Conservation (phyloP, 768 basidiomycete species). For the Amanita exitialis region DNA sequence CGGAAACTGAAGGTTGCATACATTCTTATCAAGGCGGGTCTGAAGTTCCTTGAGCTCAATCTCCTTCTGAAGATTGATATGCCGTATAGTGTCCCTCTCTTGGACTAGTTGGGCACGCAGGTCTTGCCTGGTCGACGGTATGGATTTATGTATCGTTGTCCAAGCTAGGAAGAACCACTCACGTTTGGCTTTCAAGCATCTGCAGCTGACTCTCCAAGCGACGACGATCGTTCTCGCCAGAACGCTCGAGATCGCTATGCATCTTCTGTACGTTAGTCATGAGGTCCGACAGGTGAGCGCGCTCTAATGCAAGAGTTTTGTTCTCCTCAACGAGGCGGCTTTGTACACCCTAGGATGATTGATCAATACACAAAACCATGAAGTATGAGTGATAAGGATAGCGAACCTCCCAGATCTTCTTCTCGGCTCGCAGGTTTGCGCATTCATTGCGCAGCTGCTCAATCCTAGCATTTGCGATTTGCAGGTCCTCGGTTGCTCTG, state of each 20-base stretch:
- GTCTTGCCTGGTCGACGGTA: conserved; percentile 47
- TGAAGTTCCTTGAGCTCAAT: conserved; percentile 73
- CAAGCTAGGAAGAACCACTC: conserved; percentile 13
- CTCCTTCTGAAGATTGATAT: conserved; percentile 70
- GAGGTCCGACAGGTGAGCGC: conserved; percentile 77
- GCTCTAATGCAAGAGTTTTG: conserved; percentile 65
- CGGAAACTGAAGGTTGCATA: conserved; percentile 22
- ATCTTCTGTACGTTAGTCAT: conserved; percentile 87
- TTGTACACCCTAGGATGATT: conserved; percentile 58
- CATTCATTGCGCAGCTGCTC: conserved; percentile 80
- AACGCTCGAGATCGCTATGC: conserved; percentile 79
- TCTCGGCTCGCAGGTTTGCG: conserved; percentile 87
- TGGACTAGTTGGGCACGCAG: conserved; percentile 56
- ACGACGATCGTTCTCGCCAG: conserved; percentile 72
- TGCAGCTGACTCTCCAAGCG: conserved; percentile 75
- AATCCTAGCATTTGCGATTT: conserved; percentile 43
- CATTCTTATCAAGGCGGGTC: conserved; percentile 57
- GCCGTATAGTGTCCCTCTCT: conserved; percentile 69
- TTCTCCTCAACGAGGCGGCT: conserved; percentile 79
- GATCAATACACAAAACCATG: not conserved
- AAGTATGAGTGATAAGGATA: too few relatives aligned
- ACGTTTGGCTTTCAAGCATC: conserved; percentile 74
- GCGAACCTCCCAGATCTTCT: conserved; percentile 84
- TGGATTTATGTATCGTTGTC: not conserved
- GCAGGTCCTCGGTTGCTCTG: conserved; percentile 58